phyloP scores from a whole-genome alignment of 2,329 filamentous ascomycete genomes.

The Lithohypha guttulata region DNA sequence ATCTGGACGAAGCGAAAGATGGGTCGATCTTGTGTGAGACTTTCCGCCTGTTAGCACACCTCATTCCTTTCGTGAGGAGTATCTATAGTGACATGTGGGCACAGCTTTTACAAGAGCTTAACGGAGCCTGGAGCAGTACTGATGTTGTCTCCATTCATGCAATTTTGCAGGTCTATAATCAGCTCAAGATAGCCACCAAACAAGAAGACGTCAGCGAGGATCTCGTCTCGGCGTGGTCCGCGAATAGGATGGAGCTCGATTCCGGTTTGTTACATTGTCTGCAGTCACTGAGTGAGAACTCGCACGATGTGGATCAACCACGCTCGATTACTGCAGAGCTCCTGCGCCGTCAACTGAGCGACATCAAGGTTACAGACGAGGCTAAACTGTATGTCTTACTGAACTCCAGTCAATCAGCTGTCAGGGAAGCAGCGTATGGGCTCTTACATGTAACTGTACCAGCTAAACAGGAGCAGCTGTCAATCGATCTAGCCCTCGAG shows the following conservation, averaged over 20 bases:
- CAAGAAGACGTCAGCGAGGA: conserved; percentile 60
- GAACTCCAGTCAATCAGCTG: conserved; percentile 59
- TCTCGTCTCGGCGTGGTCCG: conserved; percentile 60
- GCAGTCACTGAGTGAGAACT: conserved; percentile 48
- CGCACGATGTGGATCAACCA: conserved; percentile 39
- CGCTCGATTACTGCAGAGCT: conserved; percentile 64
- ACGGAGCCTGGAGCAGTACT: conserved; percentile 44
- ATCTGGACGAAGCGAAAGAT: conserved; percentile 47
- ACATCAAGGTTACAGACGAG: conserved; percentile 37
- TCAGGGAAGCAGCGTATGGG: conserved; percentile 72
- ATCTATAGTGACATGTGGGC: conserved; percentile 88
- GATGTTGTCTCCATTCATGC: conserved; percentile 57
- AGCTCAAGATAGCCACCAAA: conserved; percentile 47
- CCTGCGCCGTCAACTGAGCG: conserved; percentile 56
- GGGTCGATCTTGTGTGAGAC: conserved; percentile 29
- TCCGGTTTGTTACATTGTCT: conserved; percentile 41
- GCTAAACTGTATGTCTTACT: conserved; percentile 65
- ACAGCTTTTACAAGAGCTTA: conserved; percentile 48
- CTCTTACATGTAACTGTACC: conserved; percentile 74
- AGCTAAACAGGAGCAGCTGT: conserved; percentile 65
- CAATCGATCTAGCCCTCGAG: conserved; percentile 56
- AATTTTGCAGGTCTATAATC: conserved; percentile 59
- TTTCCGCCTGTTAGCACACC: conserved; percentile 35
- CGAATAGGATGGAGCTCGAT: conserved; percentile 47
- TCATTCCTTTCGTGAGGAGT: conserved; percentile 65